phyloP scores from a whole-genome alignment of 2,329 filamentous ascomycete species.

The Aspergillus sojae region DNA sequence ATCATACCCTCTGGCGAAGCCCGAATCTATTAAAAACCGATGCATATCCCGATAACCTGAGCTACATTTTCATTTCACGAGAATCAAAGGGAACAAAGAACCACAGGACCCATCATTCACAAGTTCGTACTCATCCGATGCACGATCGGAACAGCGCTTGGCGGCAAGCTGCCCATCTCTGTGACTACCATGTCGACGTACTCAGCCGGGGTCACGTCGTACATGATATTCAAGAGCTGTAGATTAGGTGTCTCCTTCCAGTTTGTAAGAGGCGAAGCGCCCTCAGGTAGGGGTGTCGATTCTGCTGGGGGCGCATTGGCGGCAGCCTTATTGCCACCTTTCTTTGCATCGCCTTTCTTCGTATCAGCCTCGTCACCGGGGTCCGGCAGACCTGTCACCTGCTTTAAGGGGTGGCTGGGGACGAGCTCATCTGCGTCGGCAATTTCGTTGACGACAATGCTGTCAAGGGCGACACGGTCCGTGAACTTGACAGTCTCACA shows the following conservation, averaged over 20 bases:
- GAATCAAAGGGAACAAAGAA: conserved; percentile 3
- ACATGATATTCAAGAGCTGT: conserved; percentile 74
- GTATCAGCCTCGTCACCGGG: conserved; percentile 24
- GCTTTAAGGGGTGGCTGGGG: conserved; percentile 30
- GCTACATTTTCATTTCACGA: not conserved
- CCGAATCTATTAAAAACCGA: not conserved
- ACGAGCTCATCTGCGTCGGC: conserved; percentile 71
- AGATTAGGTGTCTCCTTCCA: conserved; percentile 63
- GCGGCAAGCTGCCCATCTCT: conserved; percentile 83
- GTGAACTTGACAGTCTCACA: conserved; percentile 97
- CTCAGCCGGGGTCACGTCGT: conserved; percentile 86
- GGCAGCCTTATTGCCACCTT: conserved; percentile 32
- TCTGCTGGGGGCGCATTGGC: conserved; percentile 27
- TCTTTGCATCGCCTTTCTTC: conserved; percentile 29
- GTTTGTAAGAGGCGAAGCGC: conserved; percentile 46
- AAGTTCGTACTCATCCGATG: conserved; percentile 59
- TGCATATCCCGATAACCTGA: not conserved
- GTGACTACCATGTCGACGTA: conserved; percentile 89
- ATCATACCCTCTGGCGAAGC: not conserved
- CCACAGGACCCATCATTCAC: conserved; percentile 16
- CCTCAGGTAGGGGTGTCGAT: conserved; percentile 27
- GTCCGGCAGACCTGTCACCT: conserved; percentile 36
- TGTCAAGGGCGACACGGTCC: conserved; percentile 84
- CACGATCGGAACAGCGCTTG: conserved; percentile 79
- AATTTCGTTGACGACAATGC: conserved; percentile 92